A percentile compares a stretch with the other conserved stretches of the same genome.
phyloP scores from a whole-genome alignment of 768 basidiomycete species.

The Scleroderma citrinum region DNA sequence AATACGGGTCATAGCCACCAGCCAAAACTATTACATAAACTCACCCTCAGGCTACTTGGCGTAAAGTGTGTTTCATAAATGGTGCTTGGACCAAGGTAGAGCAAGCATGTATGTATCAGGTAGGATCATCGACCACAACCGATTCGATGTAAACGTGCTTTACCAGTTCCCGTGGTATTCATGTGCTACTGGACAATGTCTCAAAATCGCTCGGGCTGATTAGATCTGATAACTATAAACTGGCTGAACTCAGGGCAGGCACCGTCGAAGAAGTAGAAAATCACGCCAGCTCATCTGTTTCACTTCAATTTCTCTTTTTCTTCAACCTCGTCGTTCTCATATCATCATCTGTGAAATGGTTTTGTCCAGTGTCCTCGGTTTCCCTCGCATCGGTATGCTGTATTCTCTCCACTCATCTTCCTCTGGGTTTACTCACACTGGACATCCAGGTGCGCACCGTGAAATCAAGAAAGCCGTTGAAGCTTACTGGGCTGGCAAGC shows the following conservation, averaged over 20 bases:
- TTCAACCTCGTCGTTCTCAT: constrained; percentile 11
- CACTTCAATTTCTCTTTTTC: constrained; percentile 9
- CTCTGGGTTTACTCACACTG: neutral
- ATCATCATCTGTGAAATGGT: constrained; percentile 48
- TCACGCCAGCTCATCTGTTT: constrained; percentile 9
- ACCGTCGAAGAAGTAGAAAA: constrained; percentile 22
- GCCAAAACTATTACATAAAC: no score
- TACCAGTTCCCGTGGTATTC: no score
- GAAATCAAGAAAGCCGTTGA: constrained; percentile 98
- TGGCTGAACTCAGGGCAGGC: constrained; percentile 29
- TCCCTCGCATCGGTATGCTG: constrained; percentile 70
- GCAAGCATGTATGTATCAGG: no score
- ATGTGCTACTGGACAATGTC: no score
- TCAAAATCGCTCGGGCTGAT: neutral
- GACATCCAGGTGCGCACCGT: constrained; percentile 71
- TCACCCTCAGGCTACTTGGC: no score
- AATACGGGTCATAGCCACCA: no score
- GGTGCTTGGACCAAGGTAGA: no score
- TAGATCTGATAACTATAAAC: neutral
- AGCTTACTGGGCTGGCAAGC: constrained; percentile 95
- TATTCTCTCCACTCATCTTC: neutral
- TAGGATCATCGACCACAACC: no score
- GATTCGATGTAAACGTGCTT: no score
- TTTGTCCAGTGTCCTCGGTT: constrained; percentile 80
- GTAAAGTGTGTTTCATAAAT: no score